Base-by-base conservation (phyloP, 306 rosid genomes). In the Citrullus mucosospermus region DNA sequence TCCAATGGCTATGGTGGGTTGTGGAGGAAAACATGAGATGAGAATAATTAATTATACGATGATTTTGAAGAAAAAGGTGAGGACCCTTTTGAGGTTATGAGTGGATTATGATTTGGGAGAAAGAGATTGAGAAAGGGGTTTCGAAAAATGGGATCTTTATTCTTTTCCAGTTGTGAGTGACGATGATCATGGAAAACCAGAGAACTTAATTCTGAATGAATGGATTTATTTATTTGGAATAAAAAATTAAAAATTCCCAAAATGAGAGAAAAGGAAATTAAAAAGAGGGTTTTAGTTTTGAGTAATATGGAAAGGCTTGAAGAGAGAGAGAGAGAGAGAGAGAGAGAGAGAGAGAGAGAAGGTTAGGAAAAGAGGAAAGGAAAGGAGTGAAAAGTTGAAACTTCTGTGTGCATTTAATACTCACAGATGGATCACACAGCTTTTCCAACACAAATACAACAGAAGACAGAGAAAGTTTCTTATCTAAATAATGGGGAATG, bases 41-140 rank as follows among this genome's bases (percentile, higher is more conserved):
- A 10, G 50, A 60, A 36, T 4, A 5, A 36, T 36, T 36, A 36
- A 36, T 25, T 25, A 25, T 36, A 36, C 4, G 39, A 36, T 36
- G 39, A 36, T 36, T 44, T 17, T 32, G 61, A 38, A 22, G 69
- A 48, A 74, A 30, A 75, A 66, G 74, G 78, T 38, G 70, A 63
- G 62, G 57, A n/a, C 30, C 9, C 77, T n/a, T 66, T 87, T 88
- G 91, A 87, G 85, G 87, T 87, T 79, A 91, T 92, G 96, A 91
- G 96, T 90, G 90, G 69, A 81, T 88, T 76, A 91, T 95, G 93
- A 92, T 88, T 89, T 86, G 18, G 34, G 62, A 13, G 63, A 73
- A 85, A 80, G 83, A 79, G 83, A 80, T 44, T 2, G 56, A 22
- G 11, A 70, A 44, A 85, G 79, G 80, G 46, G 39, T 25, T 59